These are phyloP conservation scores for Dactylellina parvicollis DNA, from an alignment of 2,329 filamentous ascomycete species.

Conservation along the genomic window DNA sequence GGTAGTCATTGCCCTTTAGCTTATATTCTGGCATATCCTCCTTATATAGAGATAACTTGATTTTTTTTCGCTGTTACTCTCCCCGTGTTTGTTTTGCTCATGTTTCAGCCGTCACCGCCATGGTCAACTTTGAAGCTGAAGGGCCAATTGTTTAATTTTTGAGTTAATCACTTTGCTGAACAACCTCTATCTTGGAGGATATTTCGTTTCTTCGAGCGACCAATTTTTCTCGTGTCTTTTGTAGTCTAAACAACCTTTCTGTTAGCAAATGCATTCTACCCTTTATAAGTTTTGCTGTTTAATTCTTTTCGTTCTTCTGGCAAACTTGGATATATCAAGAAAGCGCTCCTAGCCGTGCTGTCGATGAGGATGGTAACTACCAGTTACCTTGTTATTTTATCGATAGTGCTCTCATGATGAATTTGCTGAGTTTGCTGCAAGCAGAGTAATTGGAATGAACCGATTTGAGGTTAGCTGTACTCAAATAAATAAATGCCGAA, in stretches of 20 bases:
- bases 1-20: too few relatives aligned
- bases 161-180: not conserved
- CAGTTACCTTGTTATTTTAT: conserved; percentile 13
- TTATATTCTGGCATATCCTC: too few relatives aligned
- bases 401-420: not conserved
- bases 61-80: too few relatives aligned
- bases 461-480: not conserved
- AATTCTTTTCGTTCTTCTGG: not conserved
- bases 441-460: not conserved
- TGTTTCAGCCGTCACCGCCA: too few relatives aligned
- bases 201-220: conserved; percentile 36
- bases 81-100: too few relatives aligned
- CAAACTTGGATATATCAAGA: not conserved
- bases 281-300: not conserved
- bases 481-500: not conserved
- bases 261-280: not conserved
- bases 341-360: too few relatives aligned
- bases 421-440: conserved; percentile 1
- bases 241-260: conserved; percentile 1
- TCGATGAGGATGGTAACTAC: not conserved
- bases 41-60: too few relatives aligned
- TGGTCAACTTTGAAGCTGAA: too few relatives aligned
- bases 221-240: conserved; percentile 21
- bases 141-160: not conserved
- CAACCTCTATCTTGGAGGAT: conserved; percentile 26